Percentiles rank a stretch among this genome's conserved stretches.
Conservation (phyloP, 2,329 filamentous ascomycete genomes). For the Arthrobotrys entomopaga region DNA sequence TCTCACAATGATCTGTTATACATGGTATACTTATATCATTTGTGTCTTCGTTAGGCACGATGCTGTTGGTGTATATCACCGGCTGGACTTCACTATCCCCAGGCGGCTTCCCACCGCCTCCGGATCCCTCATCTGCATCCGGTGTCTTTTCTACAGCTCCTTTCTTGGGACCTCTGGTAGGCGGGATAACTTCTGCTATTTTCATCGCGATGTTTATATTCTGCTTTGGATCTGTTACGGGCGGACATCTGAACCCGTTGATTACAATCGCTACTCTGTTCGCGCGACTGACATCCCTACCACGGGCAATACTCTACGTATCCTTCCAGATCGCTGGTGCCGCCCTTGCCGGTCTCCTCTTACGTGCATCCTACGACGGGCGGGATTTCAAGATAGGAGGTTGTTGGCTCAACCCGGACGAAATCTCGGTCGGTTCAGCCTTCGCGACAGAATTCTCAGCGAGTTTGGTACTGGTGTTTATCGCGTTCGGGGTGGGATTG, state of each 20-base stretch:
- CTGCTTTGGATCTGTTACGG: conserved; percentile 65
- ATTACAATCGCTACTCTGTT: conserved; percentile 69
- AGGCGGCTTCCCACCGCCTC: conserved; percentile 26
- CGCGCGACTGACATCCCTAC: conserved; percentile 65
- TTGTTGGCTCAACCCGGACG: conserved; percentile 57
- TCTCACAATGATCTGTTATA: too few relatives aligned
- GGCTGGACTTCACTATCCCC: conserved; percentile 26
- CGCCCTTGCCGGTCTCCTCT: conserved; percentile 64
- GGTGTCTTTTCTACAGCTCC: conserved; percentile 47
- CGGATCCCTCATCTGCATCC: conserved; percentile 20
- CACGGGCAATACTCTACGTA: conserved; percentile 66
- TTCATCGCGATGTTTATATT: conserved; percentile 66
- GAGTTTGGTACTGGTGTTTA: conserved; percentile 65
- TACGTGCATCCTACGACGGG: conserved; percentile 61
- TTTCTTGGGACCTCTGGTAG: conserved; percentile 60
- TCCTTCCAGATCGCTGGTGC: conserved; percentile 65
- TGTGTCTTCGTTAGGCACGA: conserved; percentile 26
- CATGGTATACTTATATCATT: too few relatives aligned
- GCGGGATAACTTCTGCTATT: conserved; percentile 60
- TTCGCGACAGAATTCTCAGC: conserved; percentile 66
- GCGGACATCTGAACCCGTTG: conserved; percentile 68
- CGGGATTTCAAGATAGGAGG: conserved; percentile 28
- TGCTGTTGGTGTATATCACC: conserved; percentile 27
- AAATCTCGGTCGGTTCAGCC: conserved; percentile 62
- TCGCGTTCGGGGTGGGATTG: conserved; percentile 67